phyloP scores from a whole-genome alignment of 2,329 filamentous ascomycete species.

The Dactylellina cionopaga region DNA sequence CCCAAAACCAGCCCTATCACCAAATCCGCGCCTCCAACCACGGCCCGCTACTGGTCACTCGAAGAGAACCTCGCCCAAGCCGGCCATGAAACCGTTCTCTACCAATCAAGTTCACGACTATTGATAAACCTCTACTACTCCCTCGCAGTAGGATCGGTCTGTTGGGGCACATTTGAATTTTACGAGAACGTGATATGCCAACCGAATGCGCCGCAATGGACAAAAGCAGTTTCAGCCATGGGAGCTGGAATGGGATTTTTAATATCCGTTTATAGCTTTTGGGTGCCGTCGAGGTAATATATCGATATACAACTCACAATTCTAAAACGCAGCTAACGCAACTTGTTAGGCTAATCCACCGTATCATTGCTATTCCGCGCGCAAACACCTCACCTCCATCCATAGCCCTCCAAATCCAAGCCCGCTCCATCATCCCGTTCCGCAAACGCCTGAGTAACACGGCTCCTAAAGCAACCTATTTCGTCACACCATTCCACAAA shows the following conservation, averaged over 20 bases:
- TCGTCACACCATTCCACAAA: conserved; percentile 30
- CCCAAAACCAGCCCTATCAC: conserved; percentile 1
- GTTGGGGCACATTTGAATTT: conserved; percentile 33
- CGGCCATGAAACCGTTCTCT: conserved; percentile 49
- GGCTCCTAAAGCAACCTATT: conserved; percentile 17
- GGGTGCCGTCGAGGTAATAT: conserved; percentile 43
- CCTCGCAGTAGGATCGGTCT: conserved; percentile 26
- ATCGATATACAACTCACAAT: neutral
- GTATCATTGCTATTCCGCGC: conserved; percentile 32
- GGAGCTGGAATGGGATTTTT: conserved; percentile 41
- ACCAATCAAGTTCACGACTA: conserved; percentile 37
- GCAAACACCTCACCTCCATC: conserved; percentile 5
- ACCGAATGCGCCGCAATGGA: conserved; percentile 40
- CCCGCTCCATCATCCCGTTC: conserved; percentile 44
- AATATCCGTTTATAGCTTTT: conserved; percentile 42
- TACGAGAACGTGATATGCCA: conserved; percentile 34
- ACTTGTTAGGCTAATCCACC: conserved; percentile 24
- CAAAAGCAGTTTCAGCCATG: conserved; percentile 13
- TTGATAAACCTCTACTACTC: conserved; percentile 42
- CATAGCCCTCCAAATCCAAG: conserved; percentile 35
- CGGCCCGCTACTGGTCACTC: conserved; percentile 29
- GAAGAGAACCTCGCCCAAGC: conserved; percentile 46
- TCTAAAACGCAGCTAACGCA: neutral
- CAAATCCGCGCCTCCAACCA: neutral
- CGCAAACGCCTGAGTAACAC: conserved; percentile 17